These are phyloP conservation scores for Hordeum vulgare DNA, from an alignment of 176 grass and related monocot species.

Conservation along the genomic window DNA sequence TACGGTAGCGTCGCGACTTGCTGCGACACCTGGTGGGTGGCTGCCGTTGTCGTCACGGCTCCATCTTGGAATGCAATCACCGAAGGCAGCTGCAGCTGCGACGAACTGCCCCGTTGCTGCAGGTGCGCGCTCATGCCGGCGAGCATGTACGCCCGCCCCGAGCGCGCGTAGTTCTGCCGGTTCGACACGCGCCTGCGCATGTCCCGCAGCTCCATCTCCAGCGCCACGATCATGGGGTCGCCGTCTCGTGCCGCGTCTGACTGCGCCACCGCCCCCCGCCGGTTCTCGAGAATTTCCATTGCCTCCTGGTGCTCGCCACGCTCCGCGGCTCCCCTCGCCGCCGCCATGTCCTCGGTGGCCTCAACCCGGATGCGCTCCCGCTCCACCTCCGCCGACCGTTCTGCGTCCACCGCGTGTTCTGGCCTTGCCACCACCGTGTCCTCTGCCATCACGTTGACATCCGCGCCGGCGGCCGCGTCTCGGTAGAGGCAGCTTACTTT, in stretches of 20 bases:
- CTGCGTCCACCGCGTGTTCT: not conserved
- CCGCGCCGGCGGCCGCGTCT: constrained; percentile 6
- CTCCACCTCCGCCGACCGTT: constrained; percentile 26
- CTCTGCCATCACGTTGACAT: not conserved
- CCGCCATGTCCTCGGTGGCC: constrained; percentile 26
- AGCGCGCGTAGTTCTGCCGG: not conserved
- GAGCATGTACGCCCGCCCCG: constrained; percentile 28
- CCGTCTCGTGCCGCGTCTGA: not conserved
- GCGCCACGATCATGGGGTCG: not conserved
- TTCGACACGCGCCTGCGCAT: constrained; percentile 17
- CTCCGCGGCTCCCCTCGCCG: constrained; percentile 21
- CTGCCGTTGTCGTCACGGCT: not conserved
- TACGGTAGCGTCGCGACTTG: not conserved
- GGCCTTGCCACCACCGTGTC: constrained; percentile 13
- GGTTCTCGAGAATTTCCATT: constrained; percentile 24
- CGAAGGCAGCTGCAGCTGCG: not conserved
- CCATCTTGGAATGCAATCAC: not conserved
- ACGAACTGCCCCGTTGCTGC: constrained; percentile 9
- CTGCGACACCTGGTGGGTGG: not conserved
- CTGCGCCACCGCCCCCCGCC: not conserved
- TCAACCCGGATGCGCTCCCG: constrained; percentile 23
- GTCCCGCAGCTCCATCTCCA: constrained; percentile 9
- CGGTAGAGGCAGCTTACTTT: constrained; percentile 19
- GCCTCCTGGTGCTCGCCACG: constrained; percentile 12
- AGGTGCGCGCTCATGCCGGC: constrained; percentile 28